Percentiles rank a stretch among this genome's conserved stretches.
phyloP scores from a whole-genome alignment of 371 early-diverging fungal genomes.

The Apophysomyces sp. region DNA sequence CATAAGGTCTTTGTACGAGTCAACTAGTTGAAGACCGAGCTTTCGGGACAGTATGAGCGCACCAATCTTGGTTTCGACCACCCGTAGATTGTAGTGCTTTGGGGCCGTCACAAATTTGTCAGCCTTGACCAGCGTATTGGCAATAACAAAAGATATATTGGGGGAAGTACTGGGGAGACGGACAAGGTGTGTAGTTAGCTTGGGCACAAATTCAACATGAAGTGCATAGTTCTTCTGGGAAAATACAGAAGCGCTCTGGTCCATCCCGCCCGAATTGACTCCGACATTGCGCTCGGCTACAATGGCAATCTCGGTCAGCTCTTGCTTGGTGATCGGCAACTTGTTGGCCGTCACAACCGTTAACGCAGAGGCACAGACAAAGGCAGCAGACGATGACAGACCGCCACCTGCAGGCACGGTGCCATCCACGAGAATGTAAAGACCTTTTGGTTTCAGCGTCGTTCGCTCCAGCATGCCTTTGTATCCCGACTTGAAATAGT shows the following conservation, averaged over 20 bases:
- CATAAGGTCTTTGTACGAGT: conserved; percentile 67
- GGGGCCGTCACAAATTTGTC: conserved; percentile 92
- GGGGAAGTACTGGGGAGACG: conserved; percentile 55
- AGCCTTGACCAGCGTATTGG: conserved; percentile 84
- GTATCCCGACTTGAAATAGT: conserved; percentile 89
- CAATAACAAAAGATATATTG: conserved; percentile 80
- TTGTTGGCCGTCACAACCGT: conserved; percentile 65
- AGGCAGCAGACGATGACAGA: conserved; percentile 83
- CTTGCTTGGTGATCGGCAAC: conserved; percentile 54
- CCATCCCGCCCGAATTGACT: conserved; percentile 89
- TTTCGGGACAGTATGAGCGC: conserved; percentile 67
- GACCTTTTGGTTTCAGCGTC: conserved; percentile 55
- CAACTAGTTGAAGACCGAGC: conserved; percentile 42
- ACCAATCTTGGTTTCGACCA: conserved; percentile 89
- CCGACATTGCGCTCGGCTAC: conserved; percentile 83
- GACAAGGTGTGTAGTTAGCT: conserved; percentile 64
- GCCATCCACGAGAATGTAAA: conserved; percentile 74
- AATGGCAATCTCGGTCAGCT: conserved; percentile 77
- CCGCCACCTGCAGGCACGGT: conserved; percentile 87
- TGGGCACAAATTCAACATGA: conserved; percentile 86
- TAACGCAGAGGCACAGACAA: conserved; percentile 78
- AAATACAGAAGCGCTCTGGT: conserved; percentile 88
- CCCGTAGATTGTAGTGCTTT: conserved; percentile 89
- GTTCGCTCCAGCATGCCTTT: conserved; percentile 73
- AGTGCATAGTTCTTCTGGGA: conserved; percentile 70